Evolutionary conservation across 1,284 basidiomycete genomes (phyloP), one percentile per base, ranked within the genome.

Genomic region (Heterobasidion annosum): DNA sequence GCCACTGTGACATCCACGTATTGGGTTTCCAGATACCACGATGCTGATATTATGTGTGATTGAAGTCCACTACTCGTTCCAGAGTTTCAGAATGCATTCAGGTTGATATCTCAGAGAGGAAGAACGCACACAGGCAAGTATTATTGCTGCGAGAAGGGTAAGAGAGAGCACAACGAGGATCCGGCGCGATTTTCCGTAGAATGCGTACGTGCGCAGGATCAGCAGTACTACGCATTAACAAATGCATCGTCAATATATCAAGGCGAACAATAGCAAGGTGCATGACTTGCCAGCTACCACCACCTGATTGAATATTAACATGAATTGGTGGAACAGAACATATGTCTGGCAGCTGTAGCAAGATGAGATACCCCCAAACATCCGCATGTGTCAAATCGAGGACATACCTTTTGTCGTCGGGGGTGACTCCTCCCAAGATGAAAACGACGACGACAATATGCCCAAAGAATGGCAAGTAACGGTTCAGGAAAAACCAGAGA

Each of bases 401-500:
- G 25, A 25, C 25, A 25, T 0, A 25, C 25, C 25, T 25, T 25
- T 4, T 25, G 25, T 25, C 25, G 25, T 25, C 25, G 25, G 25
- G 25, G 4, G 25, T 25, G 25, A 25, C 25, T 25, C 25, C 25
- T 4, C 25, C 56, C 50, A 73, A 71, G 7, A 57, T 61, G 19
- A 71, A 54, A n/a, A 67, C 52, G 2, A 65, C 60, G 34, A 71
- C 67, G 2, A 54, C 62, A 10, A 73, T 61, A 54, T 72, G 71
- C 37, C 67, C 68, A 44, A 73, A 63, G 53, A 74, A 68, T 3
- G 71, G 65, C 32, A 71, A 56, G 55, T 77, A 77, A 6, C 76
- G 73, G 54, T 74, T 74, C 25, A 73, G 34, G 48, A 76, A 68
- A 60, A 77, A 77, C 59, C 69, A 68, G 48, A 68, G 67, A 1